Evolutionary conservation across 345 rosid species (phyloP).

Genomic region (Pugionium dolabratum): DNA sequence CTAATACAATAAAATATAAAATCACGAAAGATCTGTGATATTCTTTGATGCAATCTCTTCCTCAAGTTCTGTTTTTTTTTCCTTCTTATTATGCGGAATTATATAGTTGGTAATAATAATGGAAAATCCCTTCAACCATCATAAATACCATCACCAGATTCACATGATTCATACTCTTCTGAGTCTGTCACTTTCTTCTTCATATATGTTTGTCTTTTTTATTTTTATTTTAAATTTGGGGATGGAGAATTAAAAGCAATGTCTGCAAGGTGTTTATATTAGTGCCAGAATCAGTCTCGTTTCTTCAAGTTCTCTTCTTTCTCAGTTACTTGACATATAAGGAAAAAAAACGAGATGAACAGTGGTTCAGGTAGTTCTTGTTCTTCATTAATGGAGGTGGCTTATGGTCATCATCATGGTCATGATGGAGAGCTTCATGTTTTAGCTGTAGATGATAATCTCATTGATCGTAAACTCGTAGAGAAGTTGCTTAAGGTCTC

Average conservation of each 20-base stretch:
- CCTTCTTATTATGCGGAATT: conserved; percentile 10
- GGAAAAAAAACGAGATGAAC: conserved; percentile 29
- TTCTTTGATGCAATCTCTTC: conserved; percentile 42
- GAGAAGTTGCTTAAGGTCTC: conserved; percentile 67
- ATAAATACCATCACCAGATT: conserved; percentile 41
- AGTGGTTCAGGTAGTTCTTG: conserved; percentile 27
- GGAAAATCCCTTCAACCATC: conserved; percentile 30
- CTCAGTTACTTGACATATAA: conserved; percentile 26
- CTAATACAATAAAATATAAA: conserved; percentile 45
- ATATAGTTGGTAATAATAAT: conserved; percentile 29
- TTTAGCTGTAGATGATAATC: conserved; percentile 84
- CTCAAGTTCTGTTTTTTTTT: conserved; percentile 7
- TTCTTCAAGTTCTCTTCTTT: conserved; percentile 27
- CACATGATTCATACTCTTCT: conserved; percentile 39
- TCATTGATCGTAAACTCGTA: conserved; percentile 65
- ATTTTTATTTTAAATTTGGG: conserved; percentile 4
- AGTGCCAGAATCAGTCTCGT: conserved; percentile 11
- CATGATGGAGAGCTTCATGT: conserved; percentile 57
- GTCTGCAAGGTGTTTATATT: conserved; percentile 12
- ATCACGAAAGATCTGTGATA: conserved; percentile 72
- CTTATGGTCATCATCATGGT: conserved; percentile 27
- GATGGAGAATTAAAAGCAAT: conserved; percentile 23
- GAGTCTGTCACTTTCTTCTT: conserved; percentile 42
- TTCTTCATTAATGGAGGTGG: conserved; percentile 35
- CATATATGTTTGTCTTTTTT: conserved; percentile 29